A percentile compares a stretch with the other conserved stretches of the same genome.
These are phyloP conservation scores for Pleurotus djamor DNA, from an alignment of 768 basidiomycete genomes.

Conservation along the genomic window DNA sequence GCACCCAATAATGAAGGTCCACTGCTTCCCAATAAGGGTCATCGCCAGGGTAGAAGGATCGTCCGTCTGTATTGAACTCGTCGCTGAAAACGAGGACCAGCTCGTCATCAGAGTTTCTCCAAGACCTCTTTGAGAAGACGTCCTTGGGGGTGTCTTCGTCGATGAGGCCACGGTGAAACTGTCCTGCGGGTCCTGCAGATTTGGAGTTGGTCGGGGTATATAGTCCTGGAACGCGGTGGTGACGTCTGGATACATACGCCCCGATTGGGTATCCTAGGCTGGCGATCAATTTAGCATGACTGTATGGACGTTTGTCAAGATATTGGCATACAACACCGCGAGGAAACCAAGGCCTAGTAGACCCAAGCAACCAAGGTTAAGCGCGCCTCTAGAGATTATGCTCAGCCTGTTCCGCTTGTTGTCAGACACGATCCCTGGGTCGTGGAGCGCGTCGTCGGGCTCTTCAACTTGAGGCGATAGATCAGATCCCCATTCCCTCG, in stretches of 20 bases:
- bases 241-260: conserved; percentile 22
- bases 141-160: conserved; percentile 58
- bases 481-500: conserved; percentile 63
- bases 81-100: conserved; percentile 73
- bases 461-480: conserved; percentile 55
- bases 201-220: conserved; percentile 34
- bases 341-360: conserved; percentile 47
- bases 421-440: conserved; percentile 45
- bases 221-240: conserved; percentile 1
- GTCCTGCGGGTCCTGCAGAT: conserved; percentile 55
- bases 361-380: conserved; percentile 69
- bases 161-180: conserved; percentile 47
- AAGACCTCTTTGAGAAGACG: conserved; percentile 50
- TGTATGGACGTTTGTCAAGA: background rate
- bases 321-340: conserved; percentile 54
- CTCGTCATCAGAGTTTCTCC: conserved; percentile 52
- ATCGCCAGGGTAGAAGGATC: conserved; percentile 80
- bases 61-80: conserved; percentile 75
- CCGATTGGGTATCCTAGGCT: conserved; percentile 25
- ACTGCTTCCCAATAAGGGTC: conserved; percentile 86
- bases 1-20: conserved; percentile 77
- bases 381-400: conserved; percentile 38
- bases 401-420: conserved; percentile 29
- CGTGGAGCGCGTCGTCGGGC: conserved; percentile 71
- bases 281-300: background rate